Conservation (phyloP, 305 asterid genomes). For the Rubia tinctorum region DNA sequence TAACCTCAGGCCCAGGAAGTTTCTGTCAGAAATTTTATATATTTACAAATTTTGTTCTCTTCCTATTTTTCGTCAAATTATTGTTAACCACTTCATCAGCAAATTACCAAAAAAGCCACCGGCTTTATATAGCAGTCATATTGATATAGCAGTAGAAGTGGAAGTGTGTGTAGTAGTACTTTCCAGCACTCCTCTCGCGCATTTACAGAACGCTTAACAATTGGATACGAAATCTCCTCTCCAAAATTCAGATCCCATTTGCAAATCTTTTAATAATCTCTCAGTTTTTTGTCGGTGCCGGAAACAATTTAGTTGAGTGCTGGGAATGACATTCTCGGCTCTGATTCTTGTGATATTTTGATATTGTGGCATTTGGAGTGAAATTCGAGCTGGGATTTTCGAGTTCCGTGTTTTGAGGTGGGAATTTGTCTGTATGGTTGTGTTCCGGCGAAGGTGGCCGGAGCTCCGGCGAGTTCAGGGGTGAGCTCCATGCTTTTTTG, state of each 20-base stretch:
- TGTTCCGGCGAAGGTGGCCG: constrained; percentile 37
- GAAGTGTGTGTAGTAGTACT: neutral
- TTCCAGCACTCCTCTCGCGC: constrained; percentile 15
- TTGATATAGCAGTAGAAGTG: neutral
- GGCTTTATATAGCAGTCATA: neutral
- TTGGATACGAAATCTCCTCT: constrained; percentile 11
- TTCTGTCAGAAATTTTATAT: constrained; percentile 30
- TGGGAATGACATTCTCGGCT: constrained; percentile 18
- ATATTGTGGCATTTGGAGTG: neutral
- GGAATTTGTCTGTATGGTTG: constrained; percentile 33
- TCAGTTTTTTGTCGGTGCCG: neutral
- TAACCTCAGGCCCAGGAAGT: constrained; percentile 52
- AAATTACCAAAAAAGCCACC: neutral
- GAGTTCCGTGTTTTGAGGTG: constrained; percentile 26
- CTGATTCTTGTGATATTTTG: constrained; percentile 12
- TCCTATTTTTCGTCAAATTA: neutral
- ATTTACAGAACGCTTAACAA: neutral
- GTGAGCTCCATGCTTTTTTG: constrained; percentile 27
- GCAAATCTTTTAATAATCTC: constrained; percentile 6
- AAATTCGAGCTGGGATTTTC: constrained; percentile 32
- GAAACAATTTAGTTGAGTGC: constrained; percentile 20
- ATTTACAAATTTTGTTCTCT: constrained; percentile 11
- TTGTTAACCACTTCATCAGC: neutral
- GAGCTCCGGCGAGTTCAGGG: constrained; percentile 54
- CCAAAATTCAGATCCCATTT: constrained; percentile 42